A percentile compares a stretch with the other conserved stretches of the same genome.
Evolutionary conservation across 495 filamentous ascomycete genomes (phyloP).

Genomic region (Patellaria atrata): DNA sequence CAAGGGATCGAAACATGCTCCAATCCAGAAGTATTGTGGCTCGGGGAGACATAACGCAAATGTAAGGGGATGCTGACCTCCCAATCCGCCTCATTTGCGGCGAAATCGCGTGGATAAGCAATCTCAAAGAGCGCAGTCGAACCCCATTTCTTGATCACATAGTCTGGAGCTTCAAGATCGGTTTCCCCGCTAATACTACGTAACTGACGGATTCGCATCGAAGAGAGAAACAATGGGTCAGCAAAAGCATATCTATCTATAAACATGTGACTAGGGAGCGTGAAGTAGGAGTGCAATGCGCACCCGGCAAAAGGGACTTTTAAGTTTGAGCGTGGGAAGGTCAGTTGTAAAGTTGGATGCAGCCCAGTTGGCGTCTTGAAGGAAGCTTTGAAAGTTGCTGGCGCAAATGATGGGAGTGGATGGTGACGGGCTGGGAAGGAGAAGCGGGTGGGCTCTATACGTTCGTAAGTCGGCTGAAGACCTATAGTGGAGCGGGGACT

Average conservation of each 20-base stretch:
- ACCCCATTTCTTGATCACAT: constrained; percentile 65
- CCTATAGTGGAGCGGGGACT: constrained; percentile 3
- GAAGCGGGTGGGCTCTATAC: constrained; percentile 59
- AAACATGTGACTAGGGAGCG: constrained; percentile 73
- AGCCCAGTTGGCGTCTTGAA: constrained; percentile 66
- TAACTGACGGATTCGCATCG: constrained; percentile 58
- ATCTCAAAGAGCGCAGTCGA: constrained; percentile 67
- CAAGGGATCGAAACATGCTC: constrained; percentile 41
- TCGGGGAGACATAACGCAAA: constrained; percentile 62
- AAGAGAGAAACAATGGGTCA: constrained; percentile 55
- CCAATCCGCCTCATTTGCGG: constrained; percentile 30
- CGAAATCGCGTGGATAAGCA: constrained; percentile 30
- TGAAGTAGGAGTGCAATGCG: constrained; percentile 68
- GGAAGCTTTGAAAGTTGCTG: constrained; percentile 29
- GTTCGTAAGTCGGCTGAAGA: constrained; percentile 1
- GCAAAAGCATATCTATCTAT: constrained; percentile 74
- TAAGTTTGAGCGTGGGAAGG: constrained; percentile 25
- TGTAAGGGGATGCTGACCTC: constrained; percentile 74
- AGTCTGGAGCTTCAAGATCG: constrained; percentile 87
- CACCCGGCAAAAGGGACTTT: constrained; percentile 36
- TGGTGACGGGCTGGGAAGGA: constrained; percentile 85
- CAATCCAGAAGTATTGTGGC: constrained; percentile 35
- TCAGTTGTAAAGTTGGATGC: constrained; percentile 57
- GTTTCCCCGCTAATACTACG: constrained; percentile 61
- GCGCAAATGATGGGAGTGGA: constrained; percentile 32